Evolutionary conservation across 2,329 filamentous ascomycete species (phyloP), one percentile per base, ranked within the genome.

Genomic region (Teratosphaeria zuluensis): DNA sequence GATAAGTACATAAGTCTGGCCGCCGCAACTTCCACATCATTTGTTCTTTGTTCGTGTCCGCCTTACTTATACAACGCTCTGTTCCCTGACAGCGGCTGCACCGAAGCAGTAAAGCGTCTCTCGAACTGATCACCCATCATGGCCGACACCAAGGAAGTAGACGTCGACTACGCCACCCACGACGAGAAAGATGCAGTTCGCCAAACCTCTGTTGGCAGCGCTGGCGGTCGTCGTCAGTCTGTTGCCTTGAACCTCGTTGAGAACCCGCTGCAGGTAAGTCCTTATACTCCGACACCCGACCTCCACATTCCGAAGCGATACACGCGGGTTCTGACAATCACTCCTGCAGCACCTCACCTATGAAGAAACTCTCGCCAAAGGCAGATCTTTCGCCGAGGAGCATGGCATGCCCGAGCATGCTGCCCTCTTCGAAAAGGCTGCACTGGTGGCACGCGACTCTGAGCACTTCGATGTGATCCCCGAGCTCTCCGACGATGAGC

Each of bases 401-500:
- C 59, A 73, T 54, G 67, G 64, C 35, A 70, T 76, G 68, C 42
- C 65, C 42, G 73, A 76, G 56, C 64, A 75, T 56, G 69, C 72
- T 59, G 72, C 68, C 1, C 62, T 75, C 4, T 74, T 76, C 59
- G 70, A 63, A 30, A 81, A 81, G 62, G 78, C 79, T 8, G 80
- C 80, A 12, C 64, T 81, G 35, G 71, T 81, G 19, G 78, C 80
- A 5, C 80, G 81, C 57, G 72, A 78, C 19, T 81, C 81, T 0
- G 72, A 75, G 16, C 71, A 70, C 0, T 81, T 78, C 51, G 76
- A 81, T 54, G 70, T 75, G 3, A 72, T 85, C 2, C 72, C 72
- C 0, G 77, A 80, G 24, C 66, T 82, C 12, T 70, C 70, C 8
- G 74, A 77, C 7, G 68, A 69, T 0, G 80, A 82, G 53, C 78